A percentile compares a stretch with the other conserved stretches of the same genome.
These are phyloP conservation scores for Venturia aucupariae DNA, from an alignment of 2,329 filamentous ascomycete species.

Conservation along the genomic window DNA sequence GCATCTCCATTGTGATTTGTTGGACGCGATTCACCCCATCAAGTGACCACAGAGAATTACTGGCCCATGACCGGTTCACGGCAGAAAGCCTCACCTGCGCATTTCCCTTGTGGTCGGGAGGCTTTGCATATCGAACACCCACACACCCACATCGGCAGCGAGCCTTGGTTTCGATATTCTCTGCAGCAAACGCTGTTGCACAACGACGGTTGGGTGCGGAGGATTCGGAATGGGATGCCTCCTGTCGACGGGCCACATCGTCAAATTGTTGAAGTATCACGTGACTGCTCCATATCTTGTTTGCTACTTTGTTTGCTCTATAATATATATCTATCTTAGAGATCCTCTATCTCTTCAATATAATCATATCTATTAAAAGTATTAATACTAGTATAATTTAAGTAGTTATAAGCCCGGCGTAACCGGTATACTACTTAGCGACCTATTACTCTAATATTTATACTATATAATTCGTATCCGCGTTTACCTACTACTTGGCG, in stretches of 20 bases:
- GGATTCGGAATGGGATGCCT: not conserved
- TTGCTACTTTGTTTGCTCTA: too few relatives aligned
- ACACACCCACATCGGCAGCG: not conserved
- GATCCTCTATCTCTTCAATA: too few relatives aligned
- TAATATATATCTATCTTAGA: too few relatives aligned
- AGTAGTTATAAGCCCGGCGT: too few relatives aligned
- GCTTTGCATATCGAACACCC: not conserved
- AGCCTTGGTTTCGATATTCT: not conserved
- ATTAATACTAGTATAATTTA: too few relatives aligned
- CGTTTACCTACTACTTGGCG: too few relatives aligned
- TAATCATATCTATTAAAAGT: too few relatives aligned
- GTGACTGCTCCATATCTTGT: too few relatives aligned
- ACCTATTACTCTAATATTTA: too few relatives aligned
- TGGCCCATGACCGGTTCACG: not conserved
- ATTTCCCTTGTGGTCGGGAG: not conserved
- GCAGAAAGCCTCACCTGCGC: constrained; percentile 1
- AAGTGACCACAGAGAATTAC: not conserved
- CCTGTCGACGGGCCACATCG: not conserved
- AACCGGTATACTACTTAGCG: too few relatives aligned
- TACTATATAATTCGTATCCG: too few relatives aligned
- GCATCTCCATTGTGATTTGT: not conserved
- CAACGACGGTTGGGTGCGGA: not conserved
- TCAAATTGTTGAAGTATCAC: too few relatives aligned
- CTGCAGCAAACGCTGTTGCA: not conserved
- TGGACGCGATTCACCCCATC: not conserved